Conservation (phyloP, 495 filamentous ascomycete species). For the Penicillium simplicissimum region DNA sequence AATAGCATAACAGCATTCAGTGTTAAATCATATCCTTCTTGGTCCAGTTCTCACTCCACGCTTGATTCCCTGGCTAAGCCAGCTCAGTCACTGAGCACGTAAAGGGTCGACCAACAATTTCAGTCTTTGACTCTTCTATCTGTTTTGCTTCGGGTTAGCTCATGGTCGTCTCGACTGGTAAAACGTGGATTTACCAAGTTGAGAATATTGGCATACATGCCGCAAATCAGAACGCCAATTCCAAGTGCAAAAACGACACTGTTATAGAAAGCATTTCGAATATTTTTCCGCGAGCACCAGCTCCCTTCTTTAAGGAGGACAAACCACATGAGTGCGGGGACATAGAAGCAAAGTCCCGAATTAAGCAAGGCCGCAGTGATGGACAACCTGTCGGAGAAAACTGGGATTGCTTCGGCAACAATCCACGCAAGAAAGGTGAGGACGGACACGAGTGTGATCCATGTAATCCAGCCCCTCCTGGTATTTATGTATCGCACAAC, state of each 20-base stretch:
- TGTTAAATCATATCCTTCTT: background rate
- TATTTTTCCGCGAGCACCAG: slow-evolving; percentile 33
- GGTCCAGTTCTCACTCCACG: too few species aligned
- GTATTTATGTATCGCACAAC: slow-evolving; percentile 58
- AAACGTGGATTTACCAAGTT: slow-evolving; percentile 53
- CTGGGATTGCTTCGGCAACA: slow-evolving; percentile 66
- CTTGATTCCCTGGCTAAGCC: background rate
- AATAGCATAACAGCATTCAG: too few species aligned
- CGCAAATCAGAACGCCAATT: slow-evolving; percentile 50
- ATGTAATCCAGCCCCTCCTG: slow-evolving; percentile 53
- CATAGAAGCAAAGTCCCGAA: slow-evolving; percentile 65
- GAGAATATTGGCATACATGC: slow-evolving; percentile 54
- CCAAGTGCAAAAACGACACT: slow-evolving; percentile 31
- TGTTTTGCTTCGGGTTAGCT: slow-evolving; percentile 2
- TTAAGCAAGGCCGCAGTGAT: slow-evolving; percentile 62
- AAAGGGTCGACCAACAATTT: slow-evolving; percentile 18
- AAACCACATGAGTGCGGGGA: slow-evolving; percentile 67
- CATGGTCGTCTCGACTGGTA: background rate
- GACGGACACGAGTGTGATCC: slow-evolving; percentile 54
- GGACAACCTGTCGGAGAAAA: slow-evolving; percentile 63
- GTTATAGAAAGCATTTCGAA: slow-evolving; percentile 21
- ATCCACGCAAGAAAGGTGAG: slow-evolving; percentile 63
- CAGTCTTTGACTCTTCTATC: slow-evolving; percentile 15
- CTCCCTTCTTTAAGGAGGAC: slow-evolving; percentile 44
- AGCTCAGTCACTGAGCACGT: slow-evolving; percentile 10